Evolutionary conservation across 1,284 basidiomycete genomes (phyloP).

Genomic region (Austroboletus rostrupii): DNA sequence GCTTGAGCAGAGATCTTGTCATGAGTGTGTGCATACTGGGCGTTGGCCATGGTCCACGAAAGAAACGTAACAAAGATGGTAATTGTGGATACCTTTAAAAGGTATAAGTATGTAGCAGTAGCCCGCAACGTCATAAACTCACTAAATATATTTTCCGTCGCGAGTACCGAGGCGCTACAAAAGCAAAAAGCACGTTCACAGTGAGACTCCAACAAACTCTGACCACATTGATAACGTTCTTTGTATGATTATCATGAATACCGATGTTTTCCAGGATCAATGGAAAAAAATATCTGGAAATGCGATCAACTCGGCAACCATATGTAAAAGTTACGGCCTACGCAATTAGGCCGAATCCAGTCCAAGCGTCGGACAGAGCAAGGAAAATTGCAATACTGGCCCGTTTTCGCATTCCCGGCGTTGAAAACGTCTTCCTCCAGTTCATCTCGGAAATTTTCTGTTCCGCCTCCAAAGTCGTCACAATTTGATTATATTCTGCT

Average conservation of each 20-base stretch:
- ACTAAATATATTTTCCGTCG: no score
- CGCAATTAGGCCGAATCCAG: no score
- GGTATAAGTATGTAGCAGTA: neutral
- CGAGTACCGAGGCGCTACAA: no score
- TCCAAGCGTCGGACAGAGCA: neutral
- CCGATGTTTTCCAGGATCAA: no score
- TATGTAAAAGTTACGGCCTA: no score
- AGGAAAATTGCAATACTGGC: neutral
- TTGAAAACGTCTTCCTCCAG: neutral
- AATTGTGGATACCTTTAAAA: slow-evolving; percentile 6
- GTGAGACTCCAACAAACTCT: no score
- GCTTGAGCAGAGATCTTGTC: slow-evolving; percentile 1
- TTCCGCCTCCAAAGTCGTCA: neutral
- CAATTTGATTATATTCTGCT: neutral
- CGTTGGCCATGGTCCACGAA: slow-evolving; percentile 13
- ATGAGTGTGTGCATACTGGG: slow-evolving; percentile 8
- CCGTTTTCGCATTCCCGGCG: neutral
- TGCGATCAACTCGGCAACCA: no score
- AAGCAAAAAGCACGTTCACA: no score
- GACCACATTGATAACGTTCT: no score
- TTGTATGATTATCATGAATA: no score
- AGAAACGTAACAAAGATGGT: slow-evolving; percentile 13
- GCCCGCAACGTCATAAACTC: no score
- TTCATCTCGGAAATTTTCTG: neutral
- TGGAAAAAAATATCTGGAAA: no score